These are phyloP conservation scores for Leccinum subrobustum DNA, from an alignment of 1,284 basidiomycete genomes.

Conservation along the genomic window DNA sequence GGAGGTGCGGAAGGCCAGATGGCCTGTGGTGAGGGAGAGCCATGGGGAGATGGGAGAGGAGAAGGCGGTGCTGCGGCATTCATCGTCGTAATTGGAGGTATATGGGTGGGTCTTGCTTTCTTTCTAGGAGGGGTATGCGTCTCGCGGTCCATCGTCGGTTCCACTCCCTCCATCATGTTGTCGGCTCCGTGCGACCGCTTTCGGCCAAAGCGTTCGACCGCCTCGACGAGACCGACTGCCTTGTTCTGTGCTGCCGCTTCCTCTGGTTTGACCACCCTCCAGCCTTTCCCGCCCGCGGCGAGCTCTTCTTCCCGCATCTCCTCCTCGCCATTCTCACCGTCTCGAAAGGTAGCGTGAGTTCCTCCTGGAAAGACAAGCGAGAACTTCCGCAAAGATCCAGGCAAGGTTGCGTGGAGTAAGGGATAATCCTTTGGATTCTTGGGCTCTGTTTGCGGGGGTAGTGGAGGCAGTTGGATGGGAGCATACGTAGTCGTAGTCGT, in stretches of 20 bases:
- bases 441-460: slow-evolving; percentile 67
- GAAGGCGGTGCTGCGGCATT: slow-evolving; percentile 77
- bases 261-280: slow-evolving; percentile 70
- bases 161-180: slow-evolving; percentile 76
- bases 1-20: slow-evolving; percentile 78
- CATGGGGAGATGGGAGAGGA: slow-evolving; percentile 77
- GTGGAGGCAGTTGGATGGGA: slow-evolving; percentile 70
- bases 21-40: slow-evolving; percentile 70
- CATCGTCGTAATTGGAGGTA: slow-evolving; percentile 56
- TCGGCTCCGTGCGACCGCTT: slow-evolving; percentile 71
- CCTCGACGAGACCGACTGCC: slow-evolving; percentile 67
- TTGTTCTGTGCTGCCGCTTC: slow-evolving; percentile 49
- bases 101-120: slow-evolving; percentile 62
- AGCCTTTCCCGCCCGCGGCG: slow-evolving; percentile 62
- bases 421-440: slow-evolving; percentile 78
- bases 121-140: slow-evolving; percentile 66
- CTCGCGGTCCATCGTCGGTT: slow-evolving; percentile 50
- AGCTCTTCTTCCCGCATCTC: slow-evolving; percentile 72
- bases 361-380: slow-evolving; percentile 78
- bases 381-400: slow-evolving; percentile 67
- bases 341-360: slow-evolving; percentile 71
- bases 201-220: slow-evolving; percentile 76
- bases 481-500: slow-evolving; percentile 83
- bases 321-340: slow-evolving; percentile 59
- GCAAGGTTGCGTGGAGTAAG: slow-evolving; percentile 66